Base-by-base conservation (phyloP, 306 rosid species). In the Luffa acutangula region DNA sequence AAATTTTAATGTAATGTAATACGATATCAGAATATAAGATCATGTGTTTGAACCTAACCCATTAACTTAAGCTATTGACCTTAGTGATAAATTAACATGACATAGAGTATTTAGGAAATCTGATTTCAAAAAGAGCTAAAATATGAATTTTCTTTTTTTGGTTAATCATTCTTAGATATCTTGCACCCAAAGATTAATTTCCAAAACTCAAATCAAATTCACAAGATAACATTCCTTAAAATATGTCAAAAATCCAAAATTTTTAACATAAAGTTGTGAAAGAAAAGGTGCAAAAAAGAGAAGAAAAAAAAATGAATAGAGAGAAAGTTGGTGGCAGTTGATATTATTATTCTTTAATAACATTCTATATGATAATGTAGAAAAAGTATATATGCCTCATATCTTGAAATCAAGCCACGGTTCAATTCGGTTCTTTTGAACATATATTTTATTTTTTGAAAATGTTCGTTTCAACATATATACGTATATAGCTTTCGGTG, bases 331-430 rank as follows among this genome's bases (percentile, higher is more conserved):
- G 21, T 67, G 20, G 43, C 3, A 64, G 1, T 9, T 60, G 67
- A 33, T 60, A 15, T 39, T 31, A 25, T 51, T 43, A 43, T 70
- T 21, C 37, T 45, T 42, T 45, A 9, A 9, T 20, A 20, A 70
- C 37, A 70, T 70, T 70, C 56, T 46, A 42, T 70, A 45, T 45
- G 76, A 70, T 70, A 70, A 70, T 70, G 76, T 70, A 70, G 18
- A 42, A 43, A 70, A 70, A 70, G 74, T 70, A 45, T 43, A 70
- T 67, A 42, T 67, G 53, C 75, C 21, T 65, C 72, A 65, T 37
- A 65, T 65, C 72, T 65, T 39, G 20, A 65, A n/a, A 54, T 65
- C 72, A 15, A 14, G 11, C 46, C 36, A 59, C 4, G 67, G 14
- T 64, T 36, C 72, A 37, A 64, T 7, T 14, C 39, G 33, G 75